These are phyloP conservation scores for Penstemon davidsonii DNA, from an alignment of 257 asterid genomes.

Conservation along the genomic window DNA sequence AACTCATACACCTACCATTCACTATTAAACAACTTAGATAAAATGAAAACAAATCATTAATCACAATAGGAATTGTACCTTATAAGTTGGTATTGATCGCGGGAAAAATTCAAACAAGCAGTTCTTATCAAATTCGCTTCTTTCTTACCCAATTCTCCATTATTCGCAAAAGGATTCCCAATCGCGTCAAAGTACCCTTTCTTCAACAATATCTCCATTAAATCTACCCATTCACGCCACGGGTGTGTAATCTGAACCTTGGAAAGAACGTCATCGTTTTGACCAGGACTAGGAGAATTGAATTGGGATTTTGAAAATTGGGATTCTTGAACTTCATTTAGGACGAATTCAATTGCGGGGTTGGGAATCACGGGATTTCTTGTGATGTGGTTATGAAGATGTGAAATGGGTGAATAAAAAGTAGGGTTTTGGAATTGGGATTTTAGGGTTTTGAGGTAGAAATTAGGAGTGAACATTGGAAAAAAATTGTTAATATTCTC, in stretches of 20 bases:
- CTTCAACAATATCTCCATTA: slow-evolving; percentile 56
- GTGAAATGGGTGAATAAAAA: slow-evolving; percentile 24
- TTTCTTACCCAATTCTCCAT: slow-evolving; percentile 45
- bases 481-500: too few species aligned
- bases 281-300: slow-evolving; percentile 23
- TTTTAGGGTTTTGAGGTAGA: slow-evolving; percentile 37
- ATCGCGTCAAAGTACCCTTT: slow-evolving; percentile 62
- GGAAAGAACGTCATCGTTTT: slow-evolving; percentile 29
- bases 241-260: slow-evolving; percentile 56
- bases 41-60: slow-evolving; percentile 3
- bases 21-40: neutral
- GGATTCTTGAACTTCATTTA: slow-evolving; percentile 49
- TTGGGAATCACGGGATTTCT: slow-evolving; percentile 38
- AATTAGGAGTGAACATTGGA: slow-evolving; percentile 31
- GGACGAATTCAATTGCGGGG: slow-evolving; percentile 64
- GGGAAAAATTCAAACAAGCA: slow-evolving; percentile 84
- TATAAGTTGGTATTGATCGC: slow-evolving; percentile 63
- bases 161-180: slow-evolving; percentile 58
- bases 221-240: slow-evolving; percentile 83
- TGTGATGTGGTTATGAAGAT: slow-evolving; percentile 34
- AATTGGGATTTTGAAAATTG: too few species aligned
- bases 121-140: slow-evolving; percentile 68
- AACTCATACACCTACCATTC: neutral
- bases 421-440: slow-evolving; percentile 34
- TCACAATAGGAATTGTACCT: slow-evolving; percentile 40